A percentile compares a stretch with the other conserved stretches of the same genome.
Evolutionary conservation across 305 asterid species (phyloP).

Genomic region (Fraxinus floribunda): DNA sequence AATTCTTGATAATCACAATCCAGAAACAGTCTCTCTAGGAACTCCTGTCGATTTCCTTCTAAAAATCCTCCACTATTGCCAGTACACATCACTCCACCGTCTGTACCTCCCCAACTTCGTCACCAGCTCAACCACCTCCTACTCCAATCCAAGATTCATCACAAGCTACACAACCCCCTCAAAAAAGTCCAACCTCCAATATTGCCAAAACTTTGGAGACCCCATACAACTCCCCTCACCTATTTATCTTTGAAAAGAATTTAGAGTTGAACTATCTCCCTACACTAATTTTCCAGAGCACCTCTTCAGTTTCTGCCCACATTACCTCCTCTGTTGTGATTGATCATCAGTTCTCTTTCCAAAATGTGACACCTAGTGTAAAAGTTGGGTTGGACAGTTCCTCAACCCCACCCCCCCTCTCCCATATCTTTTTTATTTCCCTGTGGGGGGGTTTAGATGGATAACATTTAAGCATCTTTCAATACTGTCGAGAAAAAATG

Average conservation of each 20-base stretch:
- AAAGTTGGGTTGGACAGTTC: background rate
- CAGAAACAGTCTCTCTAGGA: background rate
- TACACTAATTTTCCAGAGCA: background rate
- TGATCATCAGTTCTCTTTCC: background rate
- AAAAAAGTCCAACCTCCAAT: background rate
- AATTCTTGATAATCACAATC: background rate
- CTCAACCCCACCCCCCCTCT: too few species aligned
- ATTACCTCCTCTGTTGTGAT: background rate
- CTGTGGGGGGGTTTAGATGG: too few species aligned
- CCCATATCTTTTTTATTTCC: too few species aligned
- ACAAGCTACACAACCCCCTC: background rate
- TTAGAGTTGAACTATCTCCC: background rate
- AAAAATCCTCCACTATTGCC: background rate
- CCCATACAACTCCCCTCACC: background rate
- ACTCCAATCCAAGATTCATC: background rate
- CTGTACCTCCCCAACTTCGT: background rate
- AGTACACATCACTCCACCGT: background rate
- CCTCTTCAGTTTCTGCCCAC: background rate
- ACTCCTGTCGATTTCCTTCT: background rate
- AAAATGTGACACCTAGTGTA: background rate
- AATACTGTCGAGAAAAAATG: too few species aligned
- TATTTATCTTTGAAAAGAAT: background rate
- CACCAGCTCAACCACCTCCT: background rate
- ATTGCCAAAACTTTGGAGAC: background rate
- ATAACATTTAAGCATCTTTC: too few species aligned